Evolutionary conservation across 2,329 filamentous ascomycete genomes (phyloP).

Genomic region (Aspergillus versicolor): DNA sequence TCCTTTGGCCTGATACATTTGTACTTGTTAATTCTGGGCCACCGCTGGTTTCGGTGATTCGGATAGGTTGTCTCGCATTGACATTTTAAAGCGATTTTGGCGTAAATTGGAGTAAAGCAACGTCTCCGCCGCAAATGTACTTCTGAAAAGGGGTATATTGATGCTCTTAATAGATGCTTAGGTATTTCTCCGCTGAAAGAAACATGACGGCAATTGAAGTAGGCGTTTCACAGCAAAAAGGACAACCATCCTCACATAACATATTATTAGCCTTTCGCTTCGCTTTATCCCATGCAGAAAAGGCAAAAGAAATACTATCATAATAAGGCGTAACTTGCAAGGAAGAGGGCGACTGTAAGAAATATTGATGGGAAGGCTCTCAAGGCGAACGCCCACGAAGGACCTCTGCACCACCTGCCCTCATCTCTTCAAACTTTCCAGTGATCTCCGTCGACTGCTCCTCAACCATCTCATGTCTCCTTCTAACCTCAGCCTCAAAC

Average conservation of each 20-base stretch:
- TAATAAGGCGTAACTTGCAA: not conserved
- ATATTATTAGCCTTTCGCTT: not conserved
- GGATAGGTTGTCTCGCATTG: not conserved
- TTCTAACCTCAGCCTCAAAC: slow-evolving; percentile 57
- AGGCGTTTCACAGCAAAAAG: not conserved
- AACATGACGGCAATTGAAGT: not conserved
- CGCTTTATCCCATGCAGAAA: not conserved
- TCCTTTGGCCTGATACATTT: not conserved
- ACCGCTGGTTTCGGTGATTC: slow-evolving; percentile 21
- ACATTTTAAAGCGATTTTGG: slow-evolving; percentile 1
- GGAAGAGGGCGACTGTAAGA: not conserved
- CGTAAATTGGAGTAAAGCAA: slow-evolving; percentile 12
- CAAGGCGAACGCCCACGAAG: slow-evolving; percentile 43
- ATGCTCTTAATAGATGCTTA: slow-evolving; percentile 7
- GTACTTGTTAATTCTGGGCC: slow-evolving; percentile 3
- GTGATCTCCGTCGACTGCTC: slow-evolving; percentile 51
- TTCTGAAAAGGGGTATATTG: slow-evolving; percentile 10
- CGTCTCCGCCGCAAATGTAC: not conserved
- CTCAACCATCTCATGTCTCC: slow-evolving; percentile 52
- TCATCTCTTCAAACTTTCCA: slow-evolving; percentile 54
- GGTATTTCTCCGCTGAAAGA: not conserved
- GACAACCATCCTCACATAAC: not conserved
- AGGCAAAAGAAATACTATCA: not conserved
- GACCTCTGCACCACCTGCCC: slow-evolving; percentile 53
- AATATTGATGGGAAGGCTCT: not conserved